Conservation (phyloP, 2,329 filamentous ascomycete genomes). For the Neonectria hederae region DNA sequence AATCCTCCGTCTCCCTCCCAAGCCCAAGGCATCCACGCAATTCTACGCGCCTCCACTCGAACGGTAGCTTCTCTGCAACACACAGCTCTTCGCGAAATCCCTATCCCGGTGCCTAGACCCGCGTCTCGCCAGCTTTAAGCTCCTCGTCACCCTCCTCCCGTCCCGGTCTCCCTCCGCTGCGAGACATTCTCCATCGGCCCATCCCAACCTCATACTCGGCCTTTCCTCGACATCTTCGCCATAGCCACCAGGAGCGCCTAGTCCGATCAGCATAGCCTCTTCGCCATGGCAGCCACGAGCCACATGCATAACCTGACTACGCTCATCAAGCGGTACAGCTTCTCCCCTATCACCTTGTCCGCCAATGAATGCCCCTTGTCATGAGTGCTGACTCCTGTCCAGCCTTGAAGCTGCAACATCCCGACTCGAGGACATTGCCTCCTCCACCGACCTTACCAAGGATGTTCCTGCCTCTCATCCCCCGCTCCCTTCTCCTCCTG, state of each 20-base stretch:
- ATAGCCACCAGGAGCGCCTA: neutral
- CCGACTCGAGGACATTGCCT: constrained; percentile 94
- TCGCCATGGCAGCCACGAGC: constrained; percentile 74
- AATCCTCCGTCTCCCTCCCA: constrained; percentile 2
- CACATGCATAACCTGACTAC: constrained; percentile 98
- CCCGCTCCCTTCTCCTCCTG: constrained; percentile 46
- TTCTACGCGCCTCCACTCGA: neutral
- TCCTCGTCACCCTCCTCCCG: neutral
- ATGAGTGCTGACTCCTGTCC: constrained; percentile 57
- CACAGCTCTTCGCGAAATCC: neutral
- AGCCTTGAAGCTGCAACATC: constrained; percentile 98
- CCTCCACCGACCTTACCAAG: constrained; percentile 71
- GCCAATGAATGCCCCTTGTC: neutral
- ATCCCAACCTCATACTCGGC: neutral
- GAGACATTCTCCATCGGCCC: constrained; percentile 1
- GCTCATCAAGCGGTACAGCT: constrained; percentile 89
- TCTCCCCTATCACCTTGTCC: neutral
- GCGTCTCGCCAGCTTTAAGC: neutral
- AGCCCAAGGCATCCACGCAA: neutral
- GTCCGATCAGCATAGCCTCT: neutral
- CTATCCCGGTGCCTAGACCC: constrained; percentile 29
- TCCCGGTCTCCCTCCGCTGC: neutral
- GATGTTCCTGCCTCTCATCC: constrained; percentile 58
- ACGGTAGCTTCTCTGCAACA: constrained; percentile 1
- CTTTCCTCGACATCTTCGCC: neutral